These are phyloP conservation scores for Boletellus sp. DNA, from an alignment of 768 basidiomycete genomes.

Conservation along the genomic window DNA sequence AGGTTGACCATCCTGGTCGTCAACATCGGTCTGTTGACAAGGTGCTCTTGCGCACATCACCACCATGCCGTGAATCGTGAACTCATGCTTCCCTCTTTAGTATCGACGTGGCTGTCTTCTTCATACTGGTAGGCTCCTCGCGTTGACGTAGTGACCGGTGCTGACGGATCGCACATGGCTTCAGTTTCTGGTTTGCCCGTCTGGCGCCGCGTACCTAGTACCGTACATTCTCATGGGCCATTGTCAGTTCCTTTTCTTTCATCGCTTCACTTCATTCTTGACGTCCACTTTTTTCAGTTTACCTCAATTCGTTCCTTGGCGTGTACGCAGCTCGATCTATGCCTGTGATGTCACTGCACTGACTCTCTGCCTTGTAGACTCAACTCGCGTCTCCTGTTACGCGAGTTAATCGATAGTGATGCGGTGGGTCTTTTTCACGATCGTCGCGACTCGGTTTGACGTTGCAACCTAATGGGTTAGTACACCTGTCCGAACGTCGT, in stretches of 20 bases:
- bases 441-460: background rate
- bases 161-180: background rate
- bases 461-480: background rate
- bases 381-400: slow-evolving; percentile 28
- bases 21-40: slow-evolving; percentile 35
- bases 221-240: slow-evolving; percentile 39
- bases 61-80: background rate
- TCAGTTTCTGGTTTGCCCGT: slow-evolving; percentile 35
- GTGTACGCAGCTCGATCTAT: slow-evolving; percentile 21
- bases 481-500: slow-evolving; percentile 26
- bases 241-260: slow-evolving; percentile 19
- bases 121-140: slow-evolving; percentile 19
- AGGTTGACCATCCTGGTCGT: slow-evolving; percentile 33
- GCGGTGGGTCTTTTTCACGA: slow-evolving; percentile 11
- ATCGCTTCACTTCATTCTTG: background rate
- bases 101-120: slow-evolving; percentile 27
- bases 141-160: background rate
- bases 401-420: slow-evolving; percentile 26
- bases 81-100: slow-evolving; percentile 13
- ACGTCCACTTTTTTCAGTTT: slow-evolving; percentile 19
- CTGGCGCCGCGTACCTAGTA: slow-evolving; percentile 34
- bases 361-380: slow-evolving; percentile 11
- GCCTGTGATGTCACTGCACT: background rate
- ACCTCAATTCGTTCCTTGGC: slow-evolving; percentile 37
- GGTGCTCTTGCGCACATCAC: slow-evolving; percentile 15